phyloP scores from a whole-genome alignment of 371 early-diverging fungal genomes.

The Coemansia linderi region DNA sequence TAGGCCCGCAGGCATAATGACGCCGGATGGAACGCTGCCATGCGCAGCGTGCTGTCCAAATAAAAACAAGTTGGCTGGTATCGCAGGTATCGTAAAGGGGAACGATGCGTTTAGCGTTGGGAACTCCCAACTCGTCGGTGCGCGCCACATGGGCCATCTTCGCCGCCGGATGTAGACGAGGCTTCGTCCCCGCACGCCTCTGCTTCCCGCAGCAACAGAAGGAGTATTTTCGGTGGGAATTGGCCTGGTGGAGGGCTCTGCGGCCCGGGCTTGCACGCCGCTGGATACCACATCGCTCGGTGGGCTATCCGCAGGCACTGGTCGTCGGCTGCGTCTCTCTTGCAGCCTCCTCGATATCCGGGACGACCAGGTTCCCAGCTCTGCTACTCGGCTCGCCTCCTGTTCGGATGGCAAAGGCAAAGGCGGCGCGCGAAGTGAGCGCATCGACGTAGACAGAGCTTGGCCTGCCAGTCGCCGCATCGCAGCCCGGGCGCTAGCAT shows the following conservation, averaged over 20 bases:
- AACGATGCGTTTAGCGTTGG: conserved; percentile 49
- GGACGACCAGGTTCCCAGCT: conserved; percentile 1
- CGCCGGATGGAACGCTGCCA: conserved; percentile 29
- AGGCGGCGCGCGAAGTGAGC: background rate
- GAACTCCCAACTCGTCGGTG: conserved; percentile 41
- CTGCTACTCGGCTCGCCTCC: background rate
- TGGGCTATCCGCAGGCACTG: background rate
- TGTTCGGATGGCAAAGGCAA: background rate
- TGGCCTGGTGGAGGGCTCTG: background rate
- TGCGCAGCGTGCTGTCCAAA: conserved; percentile 31
- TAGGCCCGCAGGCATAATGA: conserved; percentile 47
- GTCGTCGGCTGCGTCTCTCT: conserved; percentile 18
- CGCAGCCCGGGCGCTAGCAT: conserved; percentile 14
- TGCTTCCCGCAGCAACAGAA: background rate
- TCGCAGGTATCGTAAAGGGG: conserved; percentile 47
- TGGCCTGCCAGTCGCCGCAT: conserved; percentile 18
- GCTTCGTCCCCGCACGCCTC: conserved; percentile 2
- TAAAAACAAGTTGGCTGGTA: conserved; percentile 39
- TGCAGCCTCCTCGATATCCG: conserved; percentile 22
- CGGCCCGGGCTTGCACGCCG: background rate
- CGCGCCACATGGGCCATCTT: conserved; percentile 31
- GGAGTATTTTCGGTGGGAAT: background rate
- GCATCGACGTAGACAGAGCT: conserved; percentile 3
- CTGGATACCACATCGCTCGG: background rate
- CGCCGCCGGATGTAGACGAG: conserved; percentile 9